Conservation (phyloP, 495 filamentous ascomycete species). For the Amniculicola lignicola region DNA sequence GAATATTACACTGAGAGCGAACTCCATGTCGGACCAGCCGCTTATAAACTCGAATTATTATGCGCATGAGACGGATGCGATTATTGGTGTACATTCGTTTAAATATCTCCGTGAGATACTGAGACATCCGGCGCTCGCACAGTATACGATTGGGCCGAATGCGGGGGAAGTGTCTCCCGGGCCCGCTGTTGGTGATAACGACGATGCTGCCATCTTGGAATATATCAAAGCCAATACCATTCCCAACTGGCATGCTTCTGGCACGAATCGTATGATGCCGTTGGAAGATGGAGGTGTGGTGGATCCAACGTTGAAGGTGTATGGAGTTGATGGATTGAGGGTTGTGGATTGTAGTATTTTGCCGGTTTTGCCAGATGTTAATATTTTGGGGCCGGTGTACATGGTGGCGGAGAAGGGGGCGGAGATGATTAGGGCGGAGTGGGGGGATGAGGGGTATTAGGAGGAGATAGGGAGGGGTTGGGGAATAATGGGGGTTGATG, state of each 20-base stretch:
- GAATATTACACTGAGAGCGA: background rate
- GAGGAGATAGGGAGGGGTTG: too few species aligned
- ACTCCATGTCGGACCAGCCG: background rate
- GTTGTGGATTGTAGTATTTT: background rate
- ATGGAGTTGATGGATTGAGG: conserved; percentile 2
- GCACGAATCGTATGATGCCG: conserved; percentile 6
- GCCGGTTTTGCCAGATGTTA: background rate
- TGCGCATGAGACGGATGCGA: background rate
- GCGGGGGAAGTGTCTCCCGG: conserved; percentile 6
- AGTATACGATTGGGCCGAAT: background rate
- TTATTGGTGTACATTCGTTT: background rate
- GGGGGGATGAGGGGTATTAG: conserved; percentile 1
- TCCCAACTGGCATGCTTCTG: conserved; percentile 15
- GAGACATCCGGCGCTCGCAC: background rate
- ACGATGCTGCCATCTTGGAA: conserved; percentile 2
- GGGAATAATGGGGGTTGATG: too few species aligned
- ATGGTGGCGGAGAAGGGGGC: conserved; percentile 5
- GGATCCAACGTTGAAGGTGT: conserved; percentile 7
- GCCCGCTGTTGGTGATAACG: background rate
- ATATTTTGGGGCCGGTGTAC: background rate
- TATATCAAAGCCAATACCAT: conserved; percentile 8
- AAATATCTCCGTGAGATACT: background rate
- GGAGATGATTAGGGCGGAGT: conserved; percentile 5
- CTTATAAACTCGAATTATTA: background rate
- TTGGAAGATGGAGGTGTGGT: conserved; percentile 13